phyloP scores from a whole-genome alignment of 106 monocot genomes.

The Cymbidium sinense region DNA sequence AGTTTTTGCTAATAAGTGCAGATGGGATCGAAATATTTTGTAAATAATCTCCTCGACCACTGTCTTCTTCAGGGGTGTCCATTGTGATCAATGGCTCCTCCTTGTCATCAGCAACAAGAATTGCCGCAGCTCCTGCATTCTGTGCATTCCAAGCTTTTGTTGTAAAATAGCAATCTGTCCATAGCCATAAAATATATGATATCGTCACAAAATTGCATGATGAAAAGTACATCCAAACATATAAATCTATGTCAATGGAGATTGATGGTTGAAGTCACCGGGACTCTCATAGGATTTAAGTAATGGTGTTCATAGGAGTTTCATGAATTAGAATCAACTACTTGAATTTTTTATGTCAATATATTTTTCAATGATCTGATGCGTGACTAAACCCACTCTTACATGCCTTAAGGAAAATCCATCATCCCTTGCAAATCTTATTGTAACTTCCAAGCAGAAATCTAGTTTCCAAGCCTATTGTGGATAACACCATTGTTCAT shows the following conservation, averaged over 20 bases:
- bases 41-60: constrained; percentile 18
- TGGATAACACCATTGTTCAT: no score
- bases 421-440: no score
- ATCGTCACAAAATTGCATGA: background rate
- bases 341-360: no score
- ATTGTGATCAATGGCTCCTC: constrained; percentile 63
- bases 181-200: background rate
- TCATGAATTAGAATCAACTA: background rate
- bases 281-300: background rate
- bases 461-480: no score
- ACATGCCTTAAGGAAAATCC: no score
- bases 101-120: constrained; percentile 64
- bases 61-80: constrained; percentile 60
- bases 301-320: background rate
- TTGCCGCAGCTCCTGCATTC: constrained; percentile 57
- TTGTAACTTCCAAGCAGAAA: no score
- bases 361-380: no score
- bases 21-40: constrained; percentile 60
- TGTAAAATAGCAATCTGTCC: constrained; percentile 61
- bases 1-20: constrained; percentile 41
- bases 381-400: background rate
- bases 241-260: background rate
- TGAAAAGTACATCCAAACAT: background rate
- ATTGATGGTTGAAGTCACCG: background rate
- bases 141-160: constrained; percentile 66